Conservation (phyloP, 2,329 filamentous ascomycete genomes). For the Aspergillus sp. region DNA sequence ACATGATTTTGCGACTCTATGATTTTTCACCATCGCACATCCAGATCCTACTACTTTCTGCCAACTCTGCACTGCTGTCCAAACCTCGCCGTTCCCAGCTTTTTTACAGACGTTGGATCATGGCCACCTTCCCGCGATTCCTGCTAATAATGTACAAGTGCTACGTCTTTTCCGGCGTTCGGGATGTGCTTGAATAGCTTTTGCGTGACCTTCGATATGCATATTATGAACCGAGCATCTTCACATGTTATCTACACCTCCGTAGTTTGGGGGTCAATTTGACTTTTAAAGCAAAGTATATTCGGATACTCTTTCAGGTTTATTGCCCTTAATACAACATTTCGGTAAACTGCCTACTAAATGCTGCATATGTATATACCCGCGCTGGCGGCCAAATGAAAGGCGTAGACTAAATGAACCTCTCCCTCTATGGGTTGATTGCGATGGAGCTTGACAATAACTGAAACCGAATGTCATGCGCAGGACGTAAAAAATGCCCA, state of each 20-base stretch:
- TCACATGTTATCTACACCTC: neutral
- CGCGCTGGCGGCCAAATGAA: neutral
- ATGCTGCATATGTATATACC: neutral
- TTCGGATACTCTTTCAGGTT: neutral
- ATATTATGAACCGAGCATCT: constrained; percentile 11
- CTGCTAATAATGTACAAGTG: constrained; percentile 2
- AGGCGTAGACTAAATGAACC: neutral
- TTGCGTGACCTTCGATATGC: neutral
- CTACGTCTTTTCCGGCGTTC: constrained; percentile 17
- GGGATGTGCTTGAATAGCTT: constrained; percentile 3
- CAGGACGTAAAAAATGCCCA: neutral
- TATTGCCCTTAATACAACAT: neutral
- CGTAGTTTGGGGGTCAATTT: neutral
- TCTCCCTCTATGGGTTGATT: neutral
- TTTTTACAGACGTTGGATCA: neutral
- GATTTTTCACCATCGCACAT: neutral
- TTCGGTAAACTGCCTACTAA: neutral
- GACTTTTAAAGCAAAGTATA: neutral
- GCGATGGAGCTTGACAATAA: neutral
- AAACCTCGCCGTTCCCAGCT: neutral
- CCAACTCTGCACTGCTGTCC: constrained; percentile 7
- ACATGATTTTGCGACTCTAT: constrained; percentile 1
- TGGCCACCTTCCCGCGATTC: constrained; percentile 6
- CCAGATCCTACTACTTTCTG: neutral
- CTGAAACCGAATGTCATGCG: neutral